phyloP scores from a whole-genome alignment of 768 basidiomycete species.

The Nidularia sp. region DNA sequence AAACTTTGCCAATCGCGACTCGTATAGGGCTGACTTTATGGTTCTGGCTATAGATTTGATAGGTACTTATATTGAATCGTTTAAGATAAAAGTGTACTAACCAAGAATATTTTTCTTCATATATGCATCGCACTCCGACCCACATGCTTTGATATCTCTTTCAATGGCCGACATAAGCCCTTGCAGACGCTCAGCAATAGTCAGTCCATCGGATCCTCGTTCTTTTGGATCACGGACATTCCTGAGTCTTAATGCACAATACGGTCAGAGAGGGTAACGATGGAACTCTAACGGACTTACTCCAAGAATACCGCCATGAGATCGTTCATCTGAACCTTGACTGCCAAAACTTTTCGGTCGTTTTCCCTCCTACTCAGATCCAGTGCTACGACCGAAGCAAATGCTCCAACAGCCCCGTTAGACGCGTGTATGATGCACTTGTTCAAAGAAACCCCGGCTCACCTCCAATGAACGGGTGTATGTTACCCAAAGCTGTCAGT shows the following conservation, averaged over 20 bases:
- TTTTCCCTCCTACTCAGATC: slow-evolving; percentile 38
- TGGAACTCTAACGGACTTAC: slow-evolving; percentile 17
- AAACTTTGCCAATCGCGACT: slow-evolving; percentile 28
- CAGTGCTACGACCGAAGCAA: slow-evolving; percentile 35
- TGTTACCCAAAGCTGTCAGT: too few relatives aligned
- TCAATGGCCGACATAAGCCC: slow-evolving; percentile 20
- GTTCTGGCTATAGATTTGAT: slow-evolving; percentile 22
- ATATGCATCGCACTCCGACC: slow-evolving; percentile 34
- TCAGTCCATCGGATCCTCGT: slow-evolving; percentile 18
- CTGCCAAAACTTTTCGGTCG: slow-evolving; percentile 32
- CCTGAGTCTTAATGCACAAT: slow-evolving; percentile 7
- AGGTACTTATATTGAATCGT: background rate
- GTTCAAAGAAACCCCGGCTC: too few relatives aligned
- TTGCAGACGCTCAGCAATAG: slow-evolving; percentile 19
- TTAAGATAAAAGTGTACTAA: slow-evolving; percentile 7
- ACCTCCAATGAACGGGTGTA: too few relatives aligned
- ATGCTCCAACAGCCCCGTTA: slow-evolving; percentile 24
- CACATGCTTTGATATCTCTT: slow-evolving; percentile 31
- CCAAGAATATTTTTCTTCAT: slow-evolving; percentile 31
- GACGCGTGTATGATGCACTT: too few relatives aligned
- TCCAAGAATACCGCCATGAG: slow-evolving; percentile 39
- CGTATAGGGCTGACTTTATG: slow-evolving; percentile 31
- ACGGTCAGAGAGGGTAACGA: background rate
- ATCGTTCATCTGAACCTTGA: slow-evolving; percentile 38
- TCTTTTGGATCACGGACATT: slow-evolving; percentile 6